A percentile compares a stretch with the other conserved stretches of the same genome.
Evolutionary conservation across 306 rosid genomes (phyloP).

Genomic region (Lathyrus oleraceus): DNA sequence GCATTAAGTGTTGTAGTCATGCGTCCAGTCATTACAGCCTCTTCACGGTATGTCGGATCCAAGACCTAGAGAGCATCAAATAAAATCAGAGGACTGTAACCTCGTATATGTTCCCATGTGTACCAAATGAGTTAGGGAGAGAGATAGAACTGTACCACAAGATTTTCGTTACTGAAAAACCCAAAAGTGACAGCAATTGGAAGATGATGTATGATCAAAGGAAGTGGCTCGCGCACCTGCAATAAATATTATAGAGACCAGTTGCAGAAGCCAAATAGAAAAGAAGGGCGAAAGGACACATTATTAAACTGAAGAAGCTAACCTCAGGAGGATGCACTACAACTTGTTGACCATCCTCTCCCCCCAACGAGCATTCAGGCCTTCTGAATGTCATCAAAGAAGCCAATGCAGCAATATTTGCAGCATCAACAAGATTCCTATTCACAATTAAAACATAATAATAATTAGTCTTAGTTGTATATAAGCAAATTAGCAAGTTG

Average conservation of each 20-base stretch:
- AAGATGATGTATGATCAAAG: constrained; percentile 85
- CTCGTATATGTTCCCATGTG: neutral
- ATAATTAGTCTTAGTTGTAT: neutral
- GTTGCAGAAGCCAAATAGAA: neutral
- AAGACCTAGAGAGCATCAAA: constrained; percentile 55
- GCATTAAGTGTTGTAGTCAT: constrained; percentile 88
- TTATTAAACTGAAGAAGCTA: constrained; percentile 22
- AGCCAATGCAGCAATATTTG: constrained; percentile 86
- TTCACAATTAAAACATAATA: constrained; percentile 18
- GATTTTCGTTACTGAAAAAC: constrained; percentile 64
- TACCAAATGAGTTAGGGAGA: neutral
- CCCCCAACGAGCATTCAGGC: constrained; percentile 84
- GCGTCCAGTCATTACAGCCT: constrained; percentile 86
- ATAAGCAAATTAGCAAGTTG: neutral
- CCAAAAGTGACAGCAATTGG: constrained; percentile 93
- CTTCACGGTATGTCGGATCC: constrained; percentile 89
- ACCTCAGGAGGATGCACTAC: constrained; percentile 90
- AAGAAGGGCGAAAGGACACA: neutral
- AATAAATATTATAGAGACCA: constrained; percentile 29
- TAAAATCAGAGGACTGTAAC: constrained; percentile 15
- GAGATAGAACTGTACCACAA: constrained; percentile 50
- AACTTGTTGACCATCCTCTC: constrained; percentile 84
- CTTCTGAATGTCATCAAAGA: constrained; percentile 78
- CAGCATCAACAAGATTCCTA: constrained; percentile 89
- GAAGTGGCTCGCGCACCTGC: constrained; percentile 84